Evolutionary conservation across 192 early-diverging fungal species (phyloP).

Genomic region (Ambispora gerdemannii): DNA sequence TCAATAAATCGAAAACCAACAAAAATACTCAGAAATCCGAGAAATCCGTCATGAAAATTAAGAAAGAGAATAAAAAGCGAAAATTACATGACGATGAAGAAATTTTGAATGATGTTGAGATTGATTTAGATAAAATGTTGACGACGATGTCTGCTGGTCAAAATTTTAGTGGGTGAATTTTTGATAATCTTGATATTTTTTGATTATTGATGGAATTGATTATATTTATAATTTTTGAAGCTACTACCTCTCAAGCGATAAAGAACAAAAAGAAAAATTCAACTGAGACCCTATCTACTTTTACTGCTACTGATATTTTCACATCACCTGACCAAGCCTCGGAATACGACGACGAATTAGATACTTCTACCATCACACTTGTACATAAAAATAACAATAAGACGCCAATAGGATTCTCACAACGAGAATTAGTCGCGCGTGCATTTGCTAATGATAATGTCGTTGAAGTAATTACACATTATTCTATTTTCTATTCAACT

Average conservation of each 20-base stretch:
- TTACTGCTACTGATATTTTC: not conserved
- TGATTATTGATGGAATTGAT: not conserved
- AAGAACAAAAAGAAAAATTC: conserved; percentile 26
- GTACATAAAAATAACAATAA: conserved; percentile 59
- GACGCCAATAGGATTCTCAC: conserved; percentile 56
- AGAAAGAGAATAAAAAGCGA: conserved; percentile 54
- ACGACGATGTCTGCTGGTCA: conserved; percentile 54
- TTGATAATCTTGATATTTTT: not conserved
- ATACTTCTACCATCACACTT: conserved; percentile 45
- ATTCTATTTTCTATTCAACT: not conserved
- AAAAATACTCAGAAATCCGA: conserved; percentile 61
- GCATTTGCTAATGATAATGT: conserved; percentile 96
- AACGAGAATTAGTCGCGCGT: conserved; percentile 82
- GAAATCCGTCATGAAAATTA: conserved; percentile 62
- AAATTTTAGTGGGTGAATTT: conserved; percentile 30
- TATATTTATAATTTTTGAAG: not conserved
- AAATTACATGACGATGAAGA: too few species aligned
- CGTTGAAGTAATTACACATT: conserved; percentile 45
- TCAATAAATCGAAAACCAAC: conserved; percentile 45
- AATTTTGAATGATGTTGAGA: conserved; percentile 66
- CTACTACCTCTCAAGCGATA: not conserved
- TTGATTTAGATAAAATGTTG: conserved; percentile 66
- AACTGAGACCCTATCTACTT: not conserved
- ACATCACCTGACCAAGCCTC: conserved; percentile 14
- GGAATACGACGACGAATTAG: conserved; percentile 32